Base-by-base conservation (phyloP, 805 yeast species). In the Ogataea henricii region DNA sequence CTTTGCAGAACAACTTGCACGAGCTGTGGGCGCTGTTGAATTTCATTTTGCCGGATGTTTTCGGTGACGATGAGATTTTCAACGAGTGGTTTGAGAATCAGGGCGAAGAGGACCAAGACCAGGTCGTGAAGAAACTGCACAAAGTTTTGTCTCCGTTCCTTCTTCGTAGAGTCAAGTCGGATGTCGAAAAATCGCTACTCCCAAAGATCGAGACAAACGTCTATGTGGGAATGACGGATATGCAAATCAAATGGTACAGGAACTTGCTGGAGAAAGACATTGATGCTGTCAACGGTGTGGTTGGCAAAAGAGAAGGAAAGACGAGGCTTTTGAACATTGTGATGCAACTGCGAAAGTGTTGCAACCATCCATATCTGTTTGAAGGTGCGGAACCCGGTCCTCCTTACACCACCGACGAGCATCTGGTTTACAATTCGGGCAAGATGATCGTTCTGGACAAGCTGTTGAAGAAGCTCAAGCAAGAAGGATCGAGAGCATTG, bases 381-480 rank as follows among this genome's bases (percentile, higher is more conserved):
- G 98, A 92, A 65, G 98, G 99, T n/a, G 99, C 98, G 1, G 98
- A 91, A 67, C 98, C 97, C 0, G 98, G 98, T 8, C 98, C 98
- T 1, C 98, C 98, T 1, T 92, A 76, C 62, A 92, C 97, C 1
- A 92, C 96, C 1, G 97, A 90, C 66, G 97, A 91, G 66, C 98
- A 92, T 68, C 74, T 92, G 53, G 84, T 91, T n/a, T 83, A 59
- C 71, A 92, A 92, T 64, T 78, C 96, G 6, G 97, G 96, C 25
- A 91, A 91, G 65, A 87, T 91, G 91, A 77, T 87, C 45, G 88
- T 92, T 29, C 70, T 91, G 47, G 98, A 91, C 64, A 89, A 89
- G 60, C 72, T 91, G 62, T 69, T 92, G 56, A 82, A 81, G 55
- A 84, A 87, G 56, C 72, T 87, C 64, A 78, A 83, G 57, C 74